Evolutionary conservation across 2,329 filamentous ascomycete genomes (phyloP).

Genomic region (Xylariomycetidae sp.): DNA sequence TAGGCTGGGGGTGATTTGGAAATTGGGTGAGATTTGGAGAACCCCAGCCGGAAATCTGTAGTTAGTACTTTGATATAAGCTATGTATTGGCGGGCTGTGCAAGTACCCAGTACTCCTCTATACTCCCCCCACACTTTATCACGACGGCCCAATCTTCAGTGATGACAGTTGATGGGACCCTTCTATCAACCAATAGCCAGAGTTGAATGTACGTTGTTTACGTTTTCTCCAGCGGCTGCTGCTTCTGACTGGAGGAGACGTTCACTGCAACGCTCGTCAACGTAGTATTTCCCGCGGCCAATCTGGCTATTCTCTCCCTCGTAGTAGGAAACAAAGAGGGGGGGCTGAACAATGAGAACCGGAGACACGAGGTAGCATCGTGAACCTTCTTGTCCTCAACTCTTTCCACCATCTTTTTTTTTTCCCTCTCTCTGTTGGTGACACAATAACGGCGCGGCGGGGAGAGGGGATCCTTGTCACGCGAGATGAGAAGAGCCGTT

Average conservation of each 20-base stretch:
- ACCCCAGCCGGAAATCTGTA: no score
- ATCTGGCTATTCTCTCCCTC: constrained; percentile 2
- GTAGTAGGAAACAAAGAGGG: no score
- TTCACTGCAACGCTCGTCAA: constrained; percentile 7
- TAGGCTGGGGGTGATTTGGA: constrained; percentile 23
- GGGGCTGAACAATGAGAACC: no score
- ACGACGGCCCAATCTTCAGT: constrained; percentile 21
- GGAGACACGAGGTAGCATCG: no score
- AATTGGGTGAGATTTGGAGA: constrained; percentile 25
- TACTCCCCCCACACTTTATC: constrained; percentile 13
- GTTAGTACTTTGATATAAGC: constrained; percentile 13
- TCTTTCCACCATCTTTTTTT: no score
- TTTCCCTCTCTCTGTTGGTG: no score
- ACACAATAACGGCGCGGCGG: no score
- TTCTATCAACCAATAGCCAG: constrained; percentile 18
- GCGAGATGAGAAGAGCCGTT: no score
- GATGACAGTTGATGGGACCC: constrained; percentile 13
- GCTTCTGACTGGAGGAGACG: constrained; percentile 10
- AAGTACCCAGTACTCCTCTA: constrained; percentile 19
- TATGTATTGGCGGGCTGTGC: constrained; percentile 5
- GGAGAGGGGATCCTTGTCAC: no score
- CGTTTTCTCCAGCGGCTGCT: constrained; percentile 14
- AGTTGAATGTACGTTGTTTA: constrained; percentile 20
- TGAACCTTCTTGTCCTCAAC: no score
- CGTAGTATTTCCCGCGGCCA: constrained; percentile 6